These are phyloP conservation scores for Podospora bellae-mahoneyi DNA, from an alignment of 495 filamentous ascomycete genomes.

Conservation along the genomic window DNA sequence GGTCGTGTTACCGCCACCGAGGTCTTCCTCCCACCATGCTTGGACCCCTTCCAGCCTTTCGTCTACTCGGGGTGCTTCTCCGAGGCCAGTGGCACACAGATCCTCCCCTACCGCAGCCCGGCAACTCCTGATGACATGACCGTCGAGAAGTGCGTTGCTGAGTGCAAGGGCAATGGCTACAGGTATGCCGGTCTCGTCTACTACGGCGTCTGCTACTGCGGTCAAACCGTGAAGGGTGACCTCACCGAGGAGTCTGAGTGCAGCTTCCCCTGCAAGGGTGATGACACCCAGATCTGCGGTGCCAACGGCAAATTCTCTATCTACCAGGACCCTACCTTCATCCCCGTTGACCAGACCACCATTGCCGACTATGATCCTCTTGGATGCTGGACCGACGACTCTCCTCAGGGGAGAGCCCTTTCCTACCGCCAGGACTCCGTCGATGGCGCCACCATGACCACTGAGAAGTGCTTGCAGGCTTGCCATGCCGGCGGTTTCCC, in stretches of 20 bases:
- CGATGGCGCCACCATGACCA: slow-evolving; percentile 37
- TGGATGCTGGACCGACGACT: slow-evolving; percentile 58
- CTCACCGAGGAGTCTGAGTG: slow-evolving; percentile 38
- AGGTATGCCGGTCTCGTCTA: slow-evolving; percentile 55
- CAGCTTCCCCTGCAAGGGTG: slow-evolving; percentile 46
- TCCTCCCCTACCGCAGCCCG: slow-evolving; percentile 42
- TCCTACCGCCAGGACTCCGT: slow-evolving; percentile 45
- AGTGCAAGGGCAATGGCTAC: slow-evolving; percentile 55
- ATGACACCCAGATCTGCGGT: slow-evolving; percentile 47
- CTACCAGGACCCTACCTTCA: slow-evolving; percentile 53
- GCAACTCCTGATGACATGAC: slow-evolving; percentile 44
- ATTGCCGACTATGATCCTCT: slow-evolving; percentile 46
- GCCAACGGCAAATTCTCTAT: slow-evolving; percentile 45
- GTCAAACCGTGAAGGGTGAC: slow-evolving; percentile 41
- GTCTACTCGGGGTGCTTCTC: slow-evolving; percentile 52
- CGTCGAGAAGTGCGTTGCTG: slow-evolving; percentile 48
- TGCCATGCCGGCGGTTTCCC: slow-evolving; percentile 48
- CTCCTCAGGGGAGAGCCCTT: slow-evolving; percentile 45
- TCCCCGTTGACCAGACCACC: slow-evolving; percentile 35
- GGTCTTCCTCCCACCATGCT: slow-evolving; percentile 40
- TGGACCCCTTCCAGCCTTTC: slow-evolving; percentile 46
- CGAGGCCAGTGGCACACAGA: slow-evolving; percentile 34
- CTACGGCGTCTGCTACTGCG: slow-evolving; percentile 54
- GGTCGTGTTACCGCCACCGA: slow-evolving; percentile 35
- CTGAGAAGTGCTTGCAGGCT: slow-evolving; percentile 44